Evolutionary conservation across 441 rosid genomes (phyloP).

Genomic region (Gossypium aridum): DNA sequence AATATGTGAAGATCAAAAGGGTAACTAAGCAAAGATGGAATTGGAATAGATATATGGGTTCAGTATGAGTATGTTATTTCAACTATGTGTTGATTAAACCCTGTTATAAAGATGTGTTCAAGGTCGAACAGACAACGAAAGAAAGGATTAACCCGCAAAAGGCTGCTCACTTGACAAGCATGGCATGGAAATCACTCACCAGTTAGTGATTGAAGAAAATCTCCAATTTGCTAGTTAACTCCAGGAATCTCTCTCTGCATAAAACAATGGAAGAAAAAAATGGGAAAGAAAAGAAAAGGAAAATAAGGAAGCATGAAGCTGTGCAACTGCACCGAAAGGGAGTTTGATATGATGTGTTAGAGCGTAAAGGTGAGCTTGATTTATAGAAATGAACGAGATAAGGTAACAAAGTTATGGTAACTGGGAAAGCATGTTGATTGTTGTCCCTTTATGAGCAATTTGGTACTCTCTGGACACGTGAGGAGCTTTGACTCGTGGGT

Average conservation of each 20-base stretch:
- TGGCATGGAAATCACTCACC: constrained; percentile 34
- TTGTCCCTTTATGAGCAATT: not conserved
- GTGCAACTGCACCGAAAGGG: not conserved
- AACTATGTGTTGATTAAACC: not conserved
- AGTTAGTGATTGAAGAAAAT: not conserved
- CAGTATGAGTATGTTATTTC: not conserved
- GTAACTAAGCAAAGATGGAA: not conserved
- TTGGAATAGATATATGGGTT: too few relatives aligned
- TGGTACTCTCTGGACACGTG: not conserved
- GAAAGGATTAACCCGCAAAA: constrained; percentile 28
- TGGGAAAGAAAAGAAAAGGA: not conserved
- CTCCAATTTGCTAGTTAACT: not conserved
- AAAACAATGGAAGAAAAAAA: not conserved
- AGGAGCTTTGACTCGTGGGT: constrained; percentile 15
- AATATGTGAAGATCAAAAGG: not conserved
- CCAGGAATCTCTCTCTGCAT: not conserved
- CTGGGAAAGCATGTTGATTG: not conserved
- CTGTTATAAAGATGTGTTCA: constrained; percentile 10
- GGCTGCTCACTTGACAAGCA: constrained; percentile 31
- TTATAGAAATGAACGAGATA: not conserved
- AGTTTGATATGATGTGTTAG: not conserved
- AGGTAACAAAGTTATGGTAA: not conserved
- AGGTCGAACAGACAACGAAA: constrained; percentile 55
- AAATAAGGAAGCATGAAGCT: not conserved
- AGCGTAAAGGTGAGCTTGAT: not conserved